A percentile compares a stretch with the other conserved stretches of the same genome.
These are phyloP conservation scores for Clarireedia sp. DNA, from an alignment of 2,329 filamentous ascomycete species.

Conservation along the genomic window DNA sequence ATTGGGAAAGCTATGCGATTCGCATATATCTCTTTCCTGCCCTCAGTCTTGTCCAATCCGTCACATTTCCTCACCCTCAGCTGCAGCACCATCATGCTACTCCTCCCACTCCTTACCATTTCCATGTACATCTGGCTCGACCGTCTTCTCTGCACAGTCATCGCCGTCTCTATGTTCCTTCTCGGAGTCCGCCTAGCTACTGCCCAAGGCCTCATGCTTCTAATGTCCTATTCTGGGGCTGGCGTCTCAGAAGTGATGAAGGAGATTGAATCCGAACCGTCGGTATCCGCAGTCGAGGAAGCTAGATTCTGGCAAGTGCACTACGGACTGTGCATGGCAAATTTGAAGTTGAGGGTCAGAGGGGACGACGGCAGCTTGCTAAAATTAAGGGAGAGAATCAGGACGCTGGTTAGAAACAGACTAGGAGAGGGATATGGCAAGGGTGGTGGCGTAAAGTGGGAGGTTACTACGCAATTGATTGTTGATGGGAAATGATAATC, in stretches of 20 bases:
- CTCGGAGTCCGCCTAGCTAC: slow-evolving; percentile 78
- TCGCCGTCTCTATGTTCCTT: slow-evolving; percentile 81
- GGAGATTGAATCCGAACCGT: slow-evolving; percentile 75
- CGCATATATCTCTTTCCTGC: slow-evolving; percentile 71
- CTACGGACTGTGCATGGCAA: slow-evolving; percentile 93
- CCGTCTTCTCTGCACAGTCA: slow-evolving; percentile 68
- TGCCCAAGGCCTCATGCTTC: slow-evolving; percentile 83
- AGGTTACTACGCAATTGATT: slow-evolving; percentile 75
- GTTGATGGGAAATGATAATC: slow-evolving; percentile 19
- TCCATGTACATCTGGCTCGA: slow-evolving; percentile 80
- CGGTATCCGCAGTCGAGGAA: slow-evolving; percentile 72
- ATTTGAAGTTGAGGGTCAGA: slow-evolving; percentile 67
- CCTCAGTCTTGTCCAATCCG: slow-evolving; percentile 84
- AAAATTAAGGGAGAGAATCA: slow-evolving; percentile 68
- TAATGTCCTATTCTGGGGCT: slow-evolving; percentile 69
- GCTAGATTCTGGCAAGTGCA: slow-evolving; percentile 98
- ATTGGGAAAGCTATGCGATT: slow-evolving; percentile 90
- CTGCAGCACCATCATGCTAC: slow-evolving; percentile 70
- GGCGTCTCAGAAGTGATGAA: slow-evolving; percentile 55
- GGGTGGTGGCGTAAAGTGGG: slow-evolving; percentile 76
- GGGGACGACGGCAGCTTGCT: slow-evolving; percentile 60
- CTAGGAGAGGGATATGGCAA: slow-evolving; percentile 82
- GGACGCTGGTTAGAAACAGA: slow-evolving; percentile 72
- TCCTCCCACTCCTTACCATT: slow-evolving; percentile 75
- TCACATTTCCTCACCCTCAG: slow-evolving; percentile 90